Percentiles rank a stretch among this genome's conserved stretches.
Conservation (phyloP, 306 rosid genomes). For the Sechiopsis laciniata region DNA sequence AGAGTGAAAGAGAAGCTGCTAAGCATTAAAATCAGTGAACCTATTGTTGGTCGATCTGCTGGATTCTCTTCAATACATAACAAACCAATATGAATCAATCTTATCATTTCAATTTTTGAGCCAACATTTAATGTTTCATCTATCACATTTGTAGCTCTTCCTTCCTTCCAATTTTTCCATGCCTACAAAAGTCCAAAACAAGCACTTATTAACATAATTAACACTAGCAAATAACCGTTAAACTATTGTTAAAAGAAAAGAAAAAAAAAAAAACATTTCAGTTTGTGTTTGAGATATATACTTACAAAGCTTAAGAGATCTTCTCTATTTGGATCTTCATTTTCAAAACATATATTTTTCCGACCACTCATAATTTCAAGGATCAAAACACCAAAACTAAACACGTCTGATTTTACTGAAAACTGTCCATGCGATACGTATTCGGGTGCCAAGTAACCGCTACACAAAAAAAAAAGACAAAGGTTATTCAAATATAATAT, state of each 20-base stretch:
- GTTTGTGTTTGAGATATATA: neutral
- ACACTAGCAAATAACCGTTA: no score
- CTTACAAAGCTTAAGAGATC: neutral
- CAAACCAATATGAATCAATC: no score
- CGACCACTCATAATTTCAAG: slow-evolving; percentile 9
- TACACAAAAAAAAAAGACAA: neutral
- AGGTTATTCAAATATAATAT: neutral
- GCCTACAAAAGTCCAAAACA: neutral
- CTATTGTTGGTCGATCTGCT: no score
- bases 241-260: no score
- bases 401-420: neutral
- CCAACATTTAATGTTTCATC: no score
- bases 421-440: neutral
- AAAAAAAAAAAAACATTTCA: no score
- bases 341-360: neutral
- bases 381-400: neutral
- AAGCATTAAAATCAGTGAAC: no score
- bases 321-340: neutral
- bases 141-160: neutral
- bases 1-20: no score
- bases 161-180: neutral
- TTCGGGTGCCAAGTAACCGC: neutral
- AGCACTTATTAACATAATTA: no score
- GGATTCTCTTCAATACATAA: no score
- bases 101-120: no score